These are phyloP conservation scores for Tillandsia fasciculata DNA, from an alignment of 176 grass and related monocot genomes.

Conservation along the genomic window DNA sequence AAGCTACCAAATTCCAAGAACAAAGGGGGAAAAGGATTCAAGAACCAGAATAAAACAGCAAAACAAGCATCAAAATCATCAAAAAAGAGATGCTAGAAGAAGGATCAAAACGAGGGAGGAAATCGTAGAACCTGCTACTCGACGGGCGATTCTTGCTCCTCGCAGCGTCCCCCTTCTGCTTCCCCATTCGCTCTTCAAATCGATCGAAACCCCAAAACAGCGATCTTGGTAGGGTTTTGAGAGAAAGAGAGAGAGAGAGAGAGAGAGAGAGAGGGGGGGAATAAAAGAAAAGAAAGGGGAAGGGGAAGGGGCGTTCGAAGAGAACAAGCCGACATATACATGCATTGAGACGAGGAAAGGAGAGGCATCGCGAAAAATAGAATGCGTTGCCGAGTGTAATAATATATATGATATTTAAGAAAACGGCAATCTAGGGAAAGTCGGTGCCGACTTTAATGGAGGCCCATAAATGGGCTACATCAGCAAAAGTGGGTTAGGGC, in stretches of 20 bases:
- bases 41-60: neutral
- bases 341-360: neutral
- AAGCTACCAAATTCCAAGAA: slow-evolving; percentile 28
- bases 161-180: slow-evolving; percentile 56
- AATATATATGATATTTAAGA: no score
- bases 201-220: neutral
- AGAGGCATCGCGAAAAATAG: neutral
- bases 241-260: neutral
- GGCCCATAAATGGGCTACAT: no score
- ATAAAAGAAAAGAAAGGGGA: neutral
- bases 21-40: neutral
- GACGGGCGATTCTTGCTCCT: slow-evolving; percentile 41
- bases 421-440: no score
- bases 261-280: neutral
- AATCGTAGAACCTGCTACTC: slow-evolving; percentile 45
- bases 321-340: neutral
- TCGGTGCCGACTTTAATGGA: no score
- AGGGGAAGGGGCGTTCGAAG: neutral
- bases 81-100: neutral
- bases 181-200: slow-evolving; percentile 37
- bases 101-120: no score
- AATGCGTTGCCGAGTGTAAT: neutral
- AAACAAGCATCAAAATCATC: neutral
- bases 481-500: no score
- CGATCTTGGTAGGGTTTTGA: neutral